Evolutionary conservation across 768 basidiomycete genomes (phyloP), one percentile per base, ranked within the genome.

Genomic region (Russula compacta): DNA sequence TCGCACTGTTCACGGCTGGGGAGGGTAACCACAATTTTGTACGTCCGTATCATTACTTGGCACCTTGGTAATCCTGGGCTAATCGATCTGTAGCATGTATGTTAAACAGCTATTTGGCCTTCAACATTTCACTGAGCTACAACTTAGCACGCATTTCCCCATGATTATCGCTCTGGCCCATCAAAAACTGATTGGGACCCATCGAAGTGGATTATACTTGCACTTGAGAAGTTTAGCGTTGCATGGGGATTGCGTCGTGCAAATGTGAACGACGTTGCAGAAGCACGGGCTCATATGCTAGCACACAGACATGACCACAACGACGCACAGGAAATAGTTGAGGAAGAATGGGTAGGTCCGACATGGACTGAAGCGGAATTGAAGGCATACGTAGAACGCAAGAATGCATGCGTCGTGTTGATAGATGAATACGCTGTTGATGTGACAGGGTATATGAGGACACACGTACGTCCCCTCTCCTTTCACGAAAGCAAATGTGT

Each of bases 11-110:
- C 29, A 89, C 87, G 0, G 79, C 82, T 42, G 87, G 88, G 21
- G 89, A 92, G 75, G 87, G 87, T 29, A 87, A 86, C 67, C 86
- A 89, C 70, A 89, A 88, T 64, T 86, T 84, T 67, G 84, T 86
- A 69, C 70, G 85, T 51, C 39, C 9, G 17, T 14, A 50, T 33
- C 10, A 36, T 38, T n/a, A 47, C 36, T 53, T 59, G 21, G 7
- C 24, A 17, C 43, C 6, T 38, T 5, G 19, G 6, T 21, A 8
- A 49, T 57, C 11, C 39, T 51, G 33, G 40, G 42, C 46, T 53
- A 21, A 40, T 36, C 6, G n/a, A 48, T 21, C 43, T 33, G 42
- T 59, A 82, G 81, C 80, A 82, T 70, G 79, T 81, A 67, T 63
- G 76, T 67, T 19, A 24, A n/a, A 33, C n/a, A 19, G 8, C 15